Base-by-base conservation (phyloP, 169 alveolate species). In the Cryptosporidium sp. region DNA sequence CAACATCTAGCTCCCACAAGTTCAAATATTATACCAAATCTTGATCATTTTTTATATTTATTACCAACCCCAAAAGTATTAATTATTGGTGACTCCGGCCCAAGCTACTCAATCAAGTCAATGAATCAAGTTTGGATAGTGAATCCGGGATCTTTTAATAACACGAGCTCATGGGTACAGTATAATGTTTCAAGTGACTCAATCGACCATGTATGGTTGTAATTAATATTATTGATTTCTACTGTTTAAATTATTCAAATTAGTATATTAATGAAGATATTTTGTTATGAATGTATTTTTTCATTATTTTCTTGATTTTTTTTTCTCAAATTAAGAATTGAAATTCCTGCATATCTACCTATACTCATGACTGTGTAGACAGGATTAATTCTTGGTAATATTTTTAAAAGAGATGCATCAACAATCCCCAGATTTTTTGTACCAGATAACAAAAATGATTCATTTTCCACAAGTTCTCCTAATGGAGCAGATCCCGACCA, bases 401-500 rank as follows among this genome's bases (percentile, higher is more conserved):
- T 62, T 31, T 80, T 80, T 48, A 80, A 50, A 37, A 80, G 67
- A 45, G 89, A 80, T 8, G 89, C 89, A 14, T 80, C 89, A 23
- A 80, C 89, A 14, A 80, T 48, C 16, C 89, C 89, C 18, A 80
- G 21, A 35, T 80, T 80, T 21, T 29, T 80, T 10, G 89, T 80
- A 10, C 89, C 89, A 1, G 43, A 41, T 29, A 80, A 62, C 16
- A 62, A 45, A 65, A 80, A 80, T 18, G 75, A 26, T 6, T 80
- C 89, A 59, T 80, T 80, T 62, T 80, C 89, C 8, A 80, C 89
- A 9, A 80, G 26, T 41, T 80, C 89, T 48, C 89, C 89, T 3
- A 80, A 39, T 31, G 89, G 89, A 23, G 31, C 80, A 33, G 89
- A 59, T 61, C 89, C 89, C 14, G 89, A 69, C 89, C 89, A 80